Evolutionary conservation across 2,329 filamentous ascomycete species (phyloP).

Genomic region (Alternaria dauci): DNA sequence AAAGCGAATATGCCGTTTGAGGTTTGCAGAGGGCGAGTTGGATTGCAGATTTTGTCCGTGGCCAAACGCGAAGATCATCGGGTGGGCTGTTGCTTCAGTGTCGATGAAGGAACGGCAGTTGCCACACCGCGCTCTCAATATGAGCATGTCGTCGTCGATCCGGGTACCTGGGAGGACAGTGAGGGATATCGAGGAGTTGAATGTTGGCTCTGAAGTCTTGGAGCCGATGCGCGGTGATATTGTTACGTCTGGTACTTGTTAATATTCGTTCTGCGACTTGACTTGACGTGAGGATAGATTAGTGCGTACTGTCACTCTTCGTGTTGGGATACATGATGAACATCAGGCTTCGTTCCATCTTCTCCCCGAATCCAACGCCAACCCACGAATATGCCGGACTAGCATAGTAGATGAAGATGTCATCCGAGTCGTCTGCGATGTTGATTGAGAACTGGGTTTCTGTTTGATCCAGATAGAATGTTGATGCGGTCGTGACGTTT

Average conservation of each 20-base stretch:
- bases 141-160: slow-evolving; percentile 49
- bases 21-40: slow-evolving; percentile 41
- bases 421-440: slow-evolving; percentile 42
- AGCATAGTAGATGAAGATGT: slow-evolving; percentile 47
- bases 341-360: slow-evolving; percentile 56
- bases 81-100: slow-evolving; percentile 38
- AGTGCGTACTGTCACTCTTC: slow-evolving; percentile 42
- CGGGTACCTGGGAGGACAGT: slow-evolving; percentile 41
- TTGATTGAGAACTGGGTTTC: slow-evolving; percentile 50
- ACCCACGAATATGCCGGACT: slow-evolving; percentile 55
- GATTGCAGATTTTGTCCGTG: slow-evolving; percentile 38
- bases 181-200: slow-evolving; percentile 38
- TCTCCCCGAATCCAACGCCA: slow-evolving; percentile 54
- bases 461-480: slow-evolving; percentile 41
- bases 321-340: slow-evolving; percentile 54
- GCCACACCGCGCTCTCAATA: slow-evolving; percentile 50
- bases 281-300: not conserved
- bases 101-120: slow-evolving; percentile 52
- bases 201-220: slow-evolving; percentile 49
- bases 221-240: slow-evolving; percentile 49
- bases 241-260: slow-evolving; percentile 42
- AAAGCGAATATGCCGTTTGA: slow-evolving; percentile 52
- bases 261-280: not conserved
- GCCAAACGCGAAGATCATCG: slow-evolving; percentile 56
- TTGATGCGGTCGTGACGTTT: slow-evolving; percentile 36